These are phyloP conservation scores for Quercus bicolor DNA, from an alignment of 306 rosid species.

Conservation along the genomic window DNA sequence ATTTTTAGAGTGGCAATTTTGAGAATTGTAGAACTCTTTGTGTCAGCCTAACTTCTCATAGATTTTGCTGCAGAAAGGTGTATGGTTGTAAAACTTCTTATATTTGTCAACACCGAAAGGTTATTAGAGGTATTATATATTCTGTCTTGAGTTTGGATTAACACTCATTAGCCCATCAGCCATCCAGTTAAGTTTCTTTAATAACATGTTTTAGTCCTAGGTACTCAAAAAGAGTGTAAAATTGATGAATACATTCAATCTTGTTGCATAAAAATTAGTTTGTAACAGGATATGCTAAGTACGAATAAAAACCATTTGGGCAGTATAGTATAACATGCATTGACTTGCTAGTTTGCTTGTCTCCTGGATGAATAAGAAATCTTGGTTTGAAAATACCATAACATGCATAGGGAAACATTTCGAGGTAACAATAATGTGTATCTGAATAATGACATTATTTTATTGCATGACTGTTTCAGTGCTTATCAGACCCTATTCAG, in stretches of 20 bases:
- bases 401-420: background rate
- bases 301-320: no score
- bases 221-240: background rate
- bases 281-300: no score
- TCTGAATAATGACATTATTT: no score
- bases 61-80: background rate
- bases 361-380: background rate
- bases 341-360: background rate
- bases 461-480: no score
- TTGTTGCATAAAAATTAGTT: background rate
- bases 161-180: background rate
- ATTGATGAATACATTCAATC: background rate
- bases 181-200: background rate
- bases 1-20: background rate
- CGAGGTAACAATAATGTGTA: background rate
- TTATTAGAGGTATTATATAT: background rate
- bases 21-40: background rate
- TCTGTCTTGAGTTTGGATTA: background rate
- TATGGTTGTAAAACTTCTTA: no score
- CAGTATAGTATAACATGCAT: background rate
- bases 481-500: no score
- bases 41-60: background rate
- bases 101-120: no score
- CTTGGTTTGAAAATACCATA: background rate
- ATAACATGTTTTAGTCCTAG: background rate